Evolutionary conservation across 257 asterid species (phyloP).

Genomic region (Nicotiana benthamiana): DNA sequence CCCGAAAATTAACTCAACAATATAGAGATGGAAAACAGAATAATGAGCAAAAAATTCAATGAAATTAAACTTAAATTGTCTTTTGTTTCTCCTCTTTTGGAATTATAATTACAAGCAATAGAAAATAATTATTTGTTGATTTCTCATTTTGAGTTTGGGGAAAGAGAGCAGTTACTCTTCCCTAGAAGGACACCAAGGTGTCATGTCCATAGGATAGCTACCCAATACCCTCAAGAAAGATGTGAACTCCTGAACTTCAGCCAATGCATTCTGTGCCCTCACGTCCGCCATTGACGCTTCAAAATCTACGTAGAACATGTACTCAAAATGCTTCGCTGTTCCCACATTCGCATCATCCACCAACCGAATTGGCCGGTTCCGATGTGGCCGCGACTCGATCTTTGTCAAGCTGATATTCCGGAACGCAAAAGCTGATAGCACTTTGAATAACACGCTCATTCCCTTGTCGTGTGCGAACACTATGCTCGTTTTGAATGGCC

Average conservation of each 20-base stretch:
- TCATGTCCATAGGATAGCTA: conserved; percentile 92
- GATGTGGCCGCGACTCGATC: conserved; percentile 84
- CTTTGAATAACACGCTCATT: conserved; percentile 70
- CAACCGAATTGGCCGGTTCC: conserved; percentile 58
- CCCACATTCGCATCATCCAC: conserved; percentile 62
- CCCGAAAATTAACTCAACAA: not conserved
- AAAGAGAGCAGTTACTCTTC: conserved; percentile 13
- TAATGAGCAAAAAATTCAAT: not conserved
- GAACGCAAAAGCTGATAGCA: conserved; percentile 75
- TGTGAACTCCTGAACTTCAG: conserved; percentile 89
- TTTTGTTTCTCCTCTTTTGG: not conserved
- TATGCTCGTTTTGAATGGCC: conserved; percentile 92
- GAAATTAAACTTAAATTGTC: not conserved
- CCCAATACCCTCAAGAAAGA: conserved; percentile 85
- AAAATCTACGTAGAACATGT: conserved; percentile 74
- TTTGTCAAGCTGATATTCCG: conserved; percentile 69
- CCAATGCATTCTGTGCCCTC: conserved; percentile 82
- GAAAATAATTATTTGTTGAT: not conserved
- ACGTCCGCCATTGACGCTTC: conserved; percentile 92
- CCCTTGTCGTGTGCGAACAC: conserved; percentile 83
- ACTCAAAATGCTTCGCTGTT: conserved; percentile 74
- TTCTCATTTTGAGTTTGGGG: not conserved
- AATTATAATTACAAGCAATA: conserved; percentile 1
- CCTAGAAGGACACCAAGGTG: conserved; percentile 66
- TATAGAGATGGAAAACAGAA: not conserved